Conservation (phyloP, 2,329 filamentous ascomycete species). For the Zarea fungicola region DNA sequence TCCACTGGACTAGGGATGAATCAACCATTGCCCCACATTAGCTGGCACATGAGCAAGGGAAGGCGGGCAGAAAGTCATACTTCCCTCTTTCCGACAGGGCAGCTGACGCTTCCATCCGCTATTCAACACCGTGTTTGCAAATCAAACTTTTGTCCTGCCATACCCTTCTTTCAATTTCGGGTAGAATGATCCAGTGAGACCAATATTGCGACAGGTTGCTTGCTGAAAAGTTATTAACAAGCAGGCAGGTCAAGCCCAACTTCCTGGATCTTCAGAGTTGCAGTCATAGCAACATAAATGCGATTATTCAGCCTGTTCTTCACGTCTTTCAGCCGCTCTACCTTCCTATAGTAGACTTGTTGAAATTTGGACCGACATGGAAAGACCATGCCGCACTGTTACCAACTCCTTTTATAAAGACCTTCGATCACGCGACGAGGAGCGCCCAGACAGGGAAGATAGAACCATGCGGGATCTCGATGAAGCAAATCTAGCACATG, state of each 20-base stretch:
- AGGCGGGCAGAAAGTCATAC: no score
- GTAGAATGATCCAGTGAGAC: not conserved
- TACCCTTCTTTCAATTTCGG: not conserved
- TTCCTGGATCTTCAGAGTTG: no score
- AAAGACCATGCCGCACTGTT: conserved; percentile 19
- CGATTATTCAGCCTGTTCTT: no score
- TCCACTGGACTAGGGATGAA: no score
- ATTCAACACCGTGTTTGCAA: not conserved
- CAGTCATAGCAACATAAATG: no score
- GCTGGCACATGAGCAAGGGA: no score
- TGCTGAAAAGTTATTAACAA: not conserved
- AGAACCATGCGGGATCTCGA: conserved; percentile 41
- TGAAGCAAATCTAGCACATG: conserved; percentile 48
- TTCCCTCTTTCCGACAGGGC: no score
- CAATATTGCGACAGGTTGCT: not conserved
- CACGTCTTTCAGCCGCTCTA: not conserved
- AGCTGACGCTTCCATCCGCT: not conserved
- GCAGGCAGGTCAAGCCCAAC: not conserved
- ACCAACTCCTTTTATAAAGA: conserved; percentile 46
- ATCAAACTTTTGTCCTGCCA: not conserved
- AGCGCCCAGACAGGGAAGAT: conserved; percentile 35
- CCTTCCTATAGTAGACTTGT: no score
- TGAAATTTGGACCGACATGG: not conserved
- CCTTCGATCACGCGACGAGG: conserved; percentile 36
- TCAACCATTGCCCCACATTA: no score